Evolutionary conservation across 257 asterid genomes (phyloP).

Genomic region (Rhazya stricta): DNA sequence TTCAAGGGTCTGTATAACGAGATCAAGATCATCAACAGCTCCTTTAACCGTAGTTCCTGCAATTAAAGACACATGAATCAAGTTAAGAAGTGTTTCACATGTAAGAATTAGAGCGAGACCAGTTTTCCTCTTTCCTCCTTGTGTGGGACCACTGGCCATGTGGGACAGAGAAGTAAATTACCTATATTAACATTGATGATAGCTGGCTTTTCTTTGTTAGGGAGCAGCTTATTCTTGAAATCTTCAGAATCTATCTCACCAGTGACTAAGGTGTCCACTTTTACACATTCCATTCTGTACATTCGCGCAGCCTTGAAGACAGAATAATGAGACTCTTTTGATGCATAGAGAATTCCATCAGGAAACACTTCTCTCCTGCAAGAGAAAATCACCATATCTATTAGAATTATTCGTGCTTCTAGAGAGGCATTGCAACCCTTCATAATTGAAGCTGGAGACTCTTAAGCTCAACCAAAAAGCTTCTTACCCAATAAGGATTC

Average conservation of each 20-base stretch:
- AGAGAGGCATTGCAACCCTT: conserved; percentile 5
- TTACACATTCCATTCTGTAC: conserved; percentile 94
- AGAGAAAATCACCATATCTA: conserved; percentile 13
- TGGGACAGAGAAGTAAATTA: conserved; percentile 21
- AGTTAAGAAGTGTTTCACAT: neutral
- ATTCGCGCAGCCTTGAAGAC: conserved; percentile 95
- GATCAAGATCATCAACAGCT: conserved; percentile 99
- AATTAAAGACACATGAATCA: conserved; percentile 15
- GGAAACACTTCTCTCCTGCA: conserved; percentile 95
- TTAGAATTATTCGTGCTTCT: conserved; percentile 18
- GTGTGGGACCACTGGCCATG: neutral
- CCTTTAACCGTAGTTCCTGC: conserved; percentile 98
- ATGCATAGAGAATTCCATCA: conserved; percentile 86
- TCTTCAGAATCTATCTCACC: conserved; percentile 91
- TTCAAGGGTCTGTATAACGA: conserved; percentile 82
- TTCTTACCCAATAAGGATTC: conserved; percentile 81
- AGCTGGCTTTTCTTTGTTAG: conserved; percentile 81
- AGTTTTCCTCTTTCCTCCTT: neutral
- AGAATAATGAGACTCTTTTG: conserved; percentile 92
- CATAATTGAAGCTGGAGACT: conserved; percentile 1
- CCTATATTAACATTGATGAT: conserved; percentile 91
- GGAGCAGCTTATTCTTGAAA: conserved; percentile 58
- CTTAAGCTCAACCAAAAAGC: conserved; percentile 2
- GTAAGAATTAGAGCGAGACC: neutral
- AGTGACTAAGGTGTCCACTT: conserved; percentile 68